phyloP scores from a whole-genome alignment of 768 basidiomycete species.

The Xerocomellus chrysenteron region DNA sequence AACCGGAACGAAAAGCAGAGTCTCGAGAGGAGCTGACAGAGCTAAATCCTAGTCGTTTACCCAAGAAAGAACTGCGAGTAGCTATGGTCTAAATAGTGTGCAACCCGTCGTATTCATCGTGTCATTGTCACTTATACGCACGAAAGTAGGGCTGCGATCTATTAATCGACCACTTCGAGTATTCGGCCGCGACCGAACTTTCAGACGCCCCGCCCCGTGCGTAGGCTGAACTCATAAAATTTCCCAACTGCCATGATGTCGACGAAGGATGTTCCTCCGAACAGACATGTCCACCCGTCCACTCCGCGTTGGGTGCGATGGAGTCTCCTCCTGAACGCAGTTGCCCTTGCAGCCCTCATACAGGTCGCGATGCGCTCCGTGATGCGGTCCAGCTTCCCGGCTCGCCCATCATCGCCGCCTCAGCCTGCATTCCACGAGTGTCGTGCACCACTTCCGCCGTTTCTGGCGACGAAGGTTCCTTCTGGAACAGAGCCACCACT shows the following conservation, averaged over 20 bases:
- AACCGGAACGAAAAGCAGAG: no score
- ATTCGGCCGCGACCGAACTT: no score
- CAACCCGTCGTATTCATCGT: no score
- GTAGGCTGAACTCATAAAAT: not conserved
- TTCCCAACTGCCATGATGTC: not conserved
- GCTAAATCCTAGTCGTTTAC: no score
- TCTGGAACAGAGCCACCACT: conserved; percentile 13
- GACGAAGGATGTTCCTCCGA: not conserved
- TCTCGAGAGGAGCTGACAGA: no score
- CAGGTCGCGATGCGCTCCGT: not conserved
- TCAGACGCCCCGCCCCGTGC: not conserved
- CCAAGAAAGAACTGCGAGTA: no score
- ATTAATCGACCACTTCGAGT: no score
- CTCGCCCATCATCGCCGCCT: not conserved
- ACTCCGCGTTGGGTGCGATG: conserved; percentile 15
- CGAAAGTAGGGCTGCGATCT: no score
- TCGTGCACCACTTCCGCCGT: conserved; percentile 16
- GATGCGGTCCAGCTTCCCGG: not conserved
- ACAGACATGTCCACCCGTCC: not conserved
- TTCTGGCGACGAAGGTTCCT: conserved; percentile 12
- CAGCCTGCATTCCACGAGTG: conserved; percentile 7
- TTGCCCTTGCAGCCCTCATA: conserved; percentile 11
- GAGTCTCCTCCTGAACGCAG: conserved; percentile 16
- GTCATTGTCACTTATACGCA: no score
- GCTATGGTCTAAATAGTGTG: no score